These are phyloP conservation scores for Halenospora varia DNA, from an alignment of 495 filamentous ascomycete genomes.

Conservation along the genomic window DNA sequence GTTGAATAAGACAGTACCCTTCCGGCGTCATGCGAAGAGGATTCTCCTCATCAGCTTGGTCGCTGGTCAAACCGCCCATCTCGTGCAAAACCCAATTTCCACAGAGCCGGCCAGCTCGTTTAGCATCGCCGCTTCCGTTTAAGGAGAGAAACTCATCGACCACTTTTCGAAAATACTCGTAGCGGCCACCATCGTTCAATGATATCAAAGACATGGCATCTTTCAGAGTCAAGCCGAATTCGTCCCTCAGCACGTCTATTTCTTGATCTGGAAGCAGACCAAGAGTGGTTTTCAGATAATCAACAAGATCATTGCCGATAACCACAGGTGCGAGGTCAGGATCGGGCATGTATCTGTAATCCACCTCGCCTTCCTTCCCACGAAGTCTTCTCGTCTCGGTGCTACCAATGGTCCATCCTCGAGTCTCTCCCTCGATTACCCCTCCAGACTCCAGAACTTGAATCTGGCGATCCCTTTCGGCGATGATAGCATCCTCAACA, in stretches of 20 bases:
- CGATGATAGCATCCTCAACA: conserved; percentile 87
- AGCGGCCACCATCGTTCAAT: conserved; percentile 73
- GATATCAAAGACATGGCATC: conserved; percentile 80
- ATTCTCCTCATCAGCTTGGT: conserved; percentile 26
- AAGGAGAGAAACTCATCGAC: conserved; percentile 38
- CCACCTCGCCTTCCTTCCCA: conserved; percentile 94
- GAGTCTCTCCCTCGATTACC: conserved; percentile 77
- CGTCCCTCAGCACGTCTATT: conserved; percentile 49
- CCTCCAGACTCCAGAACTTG: conserved; percentile 73
- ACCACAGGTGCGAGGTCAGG: conserved; percentile 81
- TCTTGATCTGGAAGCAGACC: conserved; percentile 69
- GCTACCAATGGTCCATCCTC: conserved; percentile 83
- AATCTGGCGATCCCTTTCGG: conserved; percentile 88
- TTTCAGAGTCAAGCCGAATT: conserved; percentile 68
- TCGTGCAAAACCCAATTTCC: conserved; percentile 82
- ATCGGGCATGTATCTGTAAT: conserved; percentile 98
- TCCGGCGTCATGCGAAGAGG: conserved; percentile 29
- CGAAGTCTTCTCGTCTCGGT: conserved; percentile 75
- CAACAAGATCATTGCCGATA: conserved; percentile 66
- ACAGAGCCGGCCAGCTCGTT: conserved; percentile 36
- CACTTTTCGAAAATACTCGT: conserved; percentile 80
- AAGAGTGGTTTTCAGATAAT: conserved; percentile 52
- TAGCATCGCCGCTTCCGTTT: background rate
- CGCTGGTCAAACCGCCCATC: conserved; percentile 64
- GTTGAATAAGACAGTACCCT: conserved; percentile 46